Base-by-base conservation (phyloP, 2,329 filamentous ascomycete species). In the Fusarium brachygibbosum region DNA sequence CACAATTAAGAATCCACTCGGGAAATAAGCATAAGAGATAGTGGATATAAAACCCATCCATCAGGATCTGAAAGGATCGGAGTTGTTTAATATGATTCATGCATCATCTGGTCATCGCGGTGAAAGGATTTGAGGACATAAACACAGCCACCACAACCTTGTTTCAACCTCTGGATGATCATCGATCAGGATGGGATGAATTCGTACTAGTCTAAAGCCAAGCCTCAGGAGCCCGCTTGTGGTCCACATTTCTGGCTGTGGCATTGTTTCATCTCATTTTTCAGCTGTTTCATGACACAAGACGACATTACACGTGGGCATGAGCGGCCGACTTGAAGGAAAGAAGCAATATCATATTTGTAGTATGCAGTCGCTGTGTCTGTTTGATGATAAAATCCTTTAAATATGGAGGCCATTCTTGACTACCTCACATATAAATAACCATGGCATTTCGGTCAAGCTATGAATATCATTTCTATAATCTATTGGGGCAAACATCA, bases 71-170 rank as follows among this genome's bases (percentile, higher is more conserved):
- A 5, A 35, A 60, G 58, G 52, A 44, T 49, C 17, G 5, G 11
- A 19, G 3, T 29, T 4, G 23, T 42, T 37, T 57, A 21, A 41
- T 41, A 31, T 16, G 16, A 48, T 42, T 48, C 29, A 57, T 60
- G 25, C n/a, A 25, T 17, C 11, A 6, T 2, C 35, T 10, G 21
- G 6, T 13, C 6, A 19, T 17, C 2, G n/a, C n/a, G 13, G 13
- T 48, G 11, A 14, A 40, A 28, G 13, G 45, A 21, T 40, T 41
- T 17, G 6, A 19, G 3, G 23, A 31, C 17, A 25, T 17, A 7
- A 41, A 19, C 51, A 60, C 35, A 48, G 57, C 51, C 42, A 59
- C 50, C 8, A 28, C 40, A 45, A 25, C 13, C 11, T 6, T 54
- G 40, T 54, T 51, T 38, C 56, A 54, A 19, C 17, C 19, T 31